These are phyloP conservation scores for Thuja plicata DNA, from an alignment of 83 land plant genomes.

Conservation along the genomic window DNA sequence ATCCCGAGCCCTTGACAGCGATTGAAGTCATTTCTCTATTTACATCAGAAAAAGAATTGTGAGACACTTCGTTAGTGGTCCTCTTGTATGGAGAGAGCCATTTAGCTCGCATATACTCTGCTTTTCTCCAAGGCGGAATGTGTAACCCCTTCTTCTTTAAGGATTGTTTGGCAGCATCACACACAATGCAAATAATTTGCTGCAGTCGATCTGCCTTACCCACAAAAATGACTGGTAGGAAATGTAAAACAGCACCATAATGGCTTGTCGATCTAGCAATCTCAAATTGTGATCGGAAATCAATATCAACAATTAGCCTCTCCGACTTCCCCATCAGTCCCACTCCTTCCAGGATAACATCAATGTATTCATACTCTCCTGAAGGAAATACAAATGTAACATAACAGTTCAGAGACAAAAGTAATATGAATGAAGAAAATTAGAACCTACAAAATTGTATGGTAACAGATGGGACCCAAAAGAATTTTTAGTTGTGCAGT, in stretches of 20 bases:
- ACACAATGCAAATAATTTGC: conserved; percentile 65
- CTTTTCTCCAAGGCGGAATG: conserved; percentile 76
- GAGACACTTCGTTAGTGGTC: conserved; percentile 24
- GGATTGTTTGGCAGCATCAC: conserved; percentile 80
- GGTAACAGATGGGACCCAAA: neutral
- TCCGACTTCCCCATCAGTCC: conserved; percentile 23
- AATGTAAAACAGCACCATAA: conserved; percentile 62
- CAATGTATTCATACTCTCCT: conserved; percentile 97
- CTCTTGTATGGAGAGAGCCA: conserved; percentile 63
- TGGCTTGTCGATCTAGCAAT: conserved; percentile 77
- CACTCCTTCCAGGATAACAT: conserved; percentile 46
- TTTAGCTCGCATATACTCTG: conserved; percentile 65
- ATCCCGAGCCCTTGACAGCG: conserved; percentile 21
- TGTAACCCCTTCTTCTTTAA: conserved; percentile 83
- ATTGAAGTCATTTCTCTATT: neutral
- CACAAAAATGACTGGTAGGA: conserved; percentile 72
- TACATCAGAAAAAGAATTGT: neutral
- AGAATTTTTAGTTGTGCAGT: neutral
- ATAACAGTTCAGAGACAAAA: neutral
- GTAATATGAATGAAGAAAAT: neutral
- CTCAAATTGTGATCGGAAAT: conserved; percentile 90
- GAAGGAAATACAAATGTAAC: conserved; percentile 15
- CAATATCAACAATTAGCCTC: conserved; percentile 76
- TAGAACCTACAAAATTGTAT: neutral
- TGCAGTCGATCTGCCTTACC: conserved; percentile 78